Evolutionary conservation across 2,329 filamentous ascomycete genomes (phyloP).

Genomic region (Curvularia sp.): DNA sequence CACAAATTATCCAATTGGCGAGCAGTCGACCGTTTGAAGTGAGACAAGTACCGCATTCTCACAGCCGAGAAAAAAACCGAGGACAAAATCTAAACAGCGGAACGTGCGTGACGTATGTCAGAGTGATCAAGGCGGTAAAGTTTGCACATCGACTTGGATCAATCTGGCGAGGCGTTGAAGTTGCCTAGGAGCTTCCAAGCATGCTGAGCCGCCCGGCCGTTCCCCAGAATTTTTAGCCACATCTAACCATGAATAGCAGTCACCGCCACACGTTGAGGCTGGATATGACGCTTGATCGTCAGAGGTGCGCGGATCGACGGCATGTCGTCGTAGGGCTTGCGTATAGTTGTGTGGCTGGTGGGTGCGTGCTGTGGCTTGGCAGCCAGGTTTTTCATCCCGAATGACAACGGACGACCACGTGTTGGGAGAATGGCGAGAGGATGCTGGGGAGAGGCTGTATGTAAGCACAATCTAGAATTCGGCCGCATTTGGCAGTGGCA

Average conservation of each 20-base stretch:
- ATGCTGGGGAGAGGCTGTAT: too few relatives aligned
- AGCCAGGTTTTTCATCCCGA: slow-evolving; percentile 4
- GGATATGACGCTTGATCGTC: slow-evolving; percentile 10
- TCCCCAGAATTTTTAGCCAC: slow-evolving; percentile 13
- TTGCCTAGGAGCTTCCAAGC: not conserved
- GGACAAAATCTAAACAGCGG: too few relatives aligned
- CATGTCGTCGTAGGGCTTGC: slow-evolving; percentile 18
- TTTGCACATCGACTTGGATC: not conserved
- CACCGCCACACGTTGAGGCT: slow-evolving; percentile 11
- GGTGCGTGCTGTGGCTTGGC: slow-evolving; percentile 1
- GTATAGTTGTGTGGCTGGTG: slow-evolving; percentile 13
- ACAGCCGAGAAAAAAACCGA: too few relatives aligned
- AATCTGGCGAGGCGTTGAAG: not conserved
- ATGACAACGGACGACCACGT: too few relatives aligned
- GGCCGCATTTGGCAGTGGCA: too few relatives aligned
- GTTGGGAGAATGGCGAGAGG: too few relatives aligned
- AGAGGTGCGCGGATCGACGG: slow-evolving; percentile 4
- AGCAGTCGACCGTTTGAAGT: too few relatives aligned
- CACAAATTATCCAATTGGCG: too few relatives aligned
- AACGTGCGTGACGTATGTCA: not conserved
- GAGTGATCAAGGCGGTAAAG: not conserved
- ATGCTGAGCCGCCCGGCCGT: not conserved
- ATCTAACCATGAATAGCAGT: slow-evolving; percentile 1
- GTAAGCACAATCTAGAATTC: too few relatives aligned
- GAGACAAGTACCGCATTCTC: too few relatives aligned